These are phyloP conservation scores for Eimeria sp. DNA, from an alignment of 169 alveolate species.

Conservation along the genomic window DNA sequence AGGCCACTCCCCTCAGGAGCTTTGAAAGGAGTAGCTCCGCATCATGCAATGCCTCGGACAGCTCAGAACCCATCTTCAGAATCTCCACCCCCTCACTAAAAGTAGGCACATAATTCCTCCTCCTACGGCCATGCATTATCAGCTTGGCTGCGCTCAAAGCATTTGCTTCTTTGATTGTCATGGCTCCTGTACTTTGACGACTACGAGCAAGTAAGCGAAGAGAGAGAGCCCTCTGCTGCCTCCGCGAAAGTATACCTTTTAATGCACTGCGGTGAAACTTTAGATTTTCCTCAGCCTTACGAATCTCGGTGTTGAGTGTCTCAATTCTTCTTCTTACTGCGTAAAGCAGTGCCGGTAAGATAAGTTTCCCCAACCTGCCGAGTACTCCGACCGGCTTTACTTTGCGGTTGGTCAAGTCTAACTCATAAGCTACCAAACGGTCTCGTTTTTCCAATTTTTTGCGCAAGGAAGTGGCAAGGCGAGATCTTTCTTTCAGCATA, in stretches of 20 bases:
- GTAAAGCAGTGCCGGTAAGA: background rate
- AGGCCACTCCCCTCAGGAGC: background rate
- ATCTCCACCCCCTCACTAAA: background rate
- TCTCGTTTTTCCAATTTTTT: background rate
- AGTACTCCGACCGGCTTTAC: background rate
- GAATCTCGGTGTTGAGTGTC: background rate
- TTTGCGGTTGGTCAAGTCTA: background rate
- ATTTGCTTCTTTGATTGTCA: conserved; percentile 5
- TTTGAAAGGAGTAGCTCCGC: background rate
- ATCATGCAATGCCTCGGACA: background rate
- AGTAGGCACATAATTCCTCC: background rate
- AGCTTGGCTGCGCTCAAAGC: conserved; percentile 1
- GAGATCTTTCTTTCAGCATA: background rate
- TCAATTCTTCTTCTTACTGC: background rate
- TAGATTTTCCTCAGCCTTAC: background rate
- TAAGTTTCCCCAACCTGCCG: background rate
- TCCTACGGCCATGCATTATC: background rate
- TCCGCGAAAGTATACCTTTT: background rate
- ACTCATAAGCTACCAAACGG: background rate
- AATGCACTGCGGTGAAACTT: background rate
- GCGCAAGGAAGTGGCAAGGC: background rate
- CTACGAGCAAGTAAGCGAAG: background rate
- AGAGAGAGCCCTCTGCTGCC: conserved; percentile 20
- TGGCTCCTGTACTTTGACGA: background rate
- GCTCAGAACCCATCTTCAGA: background rate